Evolutionary conservation across 1,284 basidiomycete species (phyloP).

Genomic region (Rhodotorula sp.): DNA sequence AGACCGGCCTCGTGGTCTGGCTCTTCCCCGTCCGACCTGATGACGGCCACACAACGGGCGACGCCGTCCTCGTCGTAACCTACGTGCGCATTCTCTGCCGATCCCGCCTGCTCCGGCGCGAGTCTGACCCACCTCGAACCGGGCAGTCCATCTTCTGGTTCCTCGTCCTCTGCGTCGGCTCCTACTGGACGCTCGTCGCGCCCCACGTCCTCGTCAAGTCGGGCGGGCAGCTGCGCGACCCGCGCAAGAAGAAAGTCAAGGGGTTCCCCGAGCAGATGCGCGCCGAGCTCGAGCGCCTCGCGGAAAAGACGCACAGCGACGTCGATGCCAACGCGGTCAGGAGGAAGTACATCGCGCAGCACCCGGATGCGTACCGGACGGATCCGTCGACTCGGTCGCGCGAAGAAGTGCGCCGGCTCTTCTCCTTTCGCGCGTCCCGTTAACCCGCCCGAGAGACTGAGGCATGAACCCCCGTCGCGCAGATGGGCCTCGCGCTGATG

Average conservation of each 20-base stretch:
- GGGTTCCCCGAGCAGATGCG: slow-evolving; percentile 1
- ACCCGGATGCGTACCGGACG: slow-evolving; percentile 18
- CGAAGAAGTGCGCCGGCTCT: neutral
- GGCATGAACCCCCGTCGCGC: no score
- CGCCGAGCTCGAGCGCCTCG: neutral
- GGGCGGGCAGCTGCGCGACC: slow-evolving; percentile 29
- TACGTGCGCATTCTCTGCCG: slow-evolving; percentile 10
- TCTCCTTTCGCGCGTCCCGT: no score
- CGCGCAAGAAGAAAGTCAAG: slow-evolving; percentile 18
- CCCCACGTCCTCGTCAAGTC: slow-evolving; percentile 23
- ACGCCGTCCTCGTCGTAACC: slow-evolving; percentile 12
- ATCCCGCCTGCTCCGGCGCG: no score
- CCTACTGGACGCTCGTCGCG: slow-evolving; percentile 37
- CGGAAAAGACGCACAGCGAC: neutral
- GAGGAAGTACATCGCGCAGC: neutral
- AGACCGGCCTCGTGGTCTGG: slow-evolving; percentile 28
- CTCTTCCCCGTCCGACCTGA: slow-evolving; percentile 18
- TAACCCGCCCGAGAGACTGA: no score
- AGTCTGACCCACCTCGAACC: neutral
- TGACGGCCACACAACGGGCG: neutral
- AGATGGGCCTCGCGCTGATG: slow-evolving; percentile 5
- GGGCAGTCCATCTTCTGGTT: slow-evolving; percentile 25
- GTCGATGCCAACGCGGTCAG: neutral
- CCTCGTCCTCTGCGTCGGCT: slow-evolving; percentile 25
- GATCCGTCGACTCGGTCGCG: neutral